phyloP scores from a whole-genome alignment of 2,329 filamentous ascomycete species.

The Cercospora sp. region DNA sequence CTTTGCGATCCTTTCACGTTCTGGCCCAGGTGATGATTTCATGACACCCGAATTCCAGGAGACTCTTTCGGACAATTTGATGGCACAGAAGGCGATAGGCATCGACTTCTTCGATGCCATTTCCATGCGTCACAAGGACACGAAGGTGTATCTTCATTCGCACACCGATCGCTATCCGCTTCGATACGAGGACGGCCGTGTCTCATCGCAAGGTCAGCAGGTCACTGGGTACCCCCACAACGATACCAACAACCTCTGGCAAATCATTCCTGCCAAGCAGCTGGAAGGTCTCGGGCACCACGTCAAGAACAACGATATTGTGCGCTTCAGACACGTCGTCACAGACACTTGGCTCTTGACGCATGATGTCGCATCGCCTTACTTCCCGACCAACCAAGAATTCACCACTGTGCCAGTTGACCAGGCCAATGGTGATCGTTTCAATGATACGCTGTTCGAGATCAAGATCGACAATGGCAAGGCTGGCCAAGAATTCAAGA shows the following conservation, averaged over 20 bases:
- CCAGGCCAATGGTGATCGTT: constrained; percentile 70
- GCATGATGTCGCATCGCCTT: constrained; percentile 95
- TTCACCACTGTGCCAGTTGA: constrained; percentile 80
- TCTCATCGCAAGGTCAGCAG: constrained; percentile 95
- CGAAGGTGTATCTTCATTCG: constrained; percentile 92
- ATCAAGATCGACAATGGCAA: constrained; percentile 87
- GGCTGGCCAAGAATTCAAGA: constrained; percentile 78
- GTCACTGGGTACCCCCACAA: constrained; percentile 98
- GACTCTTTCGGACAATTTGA: constrained; percentile 89
- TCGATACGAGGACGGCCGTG: constrained; percentile 93
- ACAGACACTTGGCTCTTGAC: constrained; percentile 86
- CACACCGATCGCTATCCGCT: constrained; percentile 87
- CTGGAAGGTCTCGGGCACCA: constrained; percentile 59
- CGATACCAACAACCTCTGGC: constrained; percentile 98
- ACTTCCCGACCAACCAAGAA: constrained; percentile 96
- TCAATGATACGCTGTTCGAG: constrained; percentile 91
- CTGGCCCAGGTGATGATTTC: constrained; percentile 95
- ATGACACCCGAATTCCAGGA: constrained; percentile 99
- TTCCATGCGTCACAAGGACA: constrained; percentile 92
- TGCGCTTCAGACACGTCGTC: constrained; percentile 81
- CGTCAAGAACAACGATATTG: constrained; percentile 79
- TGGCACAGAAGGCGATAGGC: constrained; percentile 81
- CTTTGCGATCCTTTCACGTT: constrained; percentile 83
- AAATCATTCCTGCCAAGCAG: constrained; percentile 70
- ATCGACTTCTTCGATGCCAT: constrained; percentile 91